Evolutionary conservation across 257 asterid genomes (phyloP).

Genomic region (Craterostigma plantagineum): DNA sequence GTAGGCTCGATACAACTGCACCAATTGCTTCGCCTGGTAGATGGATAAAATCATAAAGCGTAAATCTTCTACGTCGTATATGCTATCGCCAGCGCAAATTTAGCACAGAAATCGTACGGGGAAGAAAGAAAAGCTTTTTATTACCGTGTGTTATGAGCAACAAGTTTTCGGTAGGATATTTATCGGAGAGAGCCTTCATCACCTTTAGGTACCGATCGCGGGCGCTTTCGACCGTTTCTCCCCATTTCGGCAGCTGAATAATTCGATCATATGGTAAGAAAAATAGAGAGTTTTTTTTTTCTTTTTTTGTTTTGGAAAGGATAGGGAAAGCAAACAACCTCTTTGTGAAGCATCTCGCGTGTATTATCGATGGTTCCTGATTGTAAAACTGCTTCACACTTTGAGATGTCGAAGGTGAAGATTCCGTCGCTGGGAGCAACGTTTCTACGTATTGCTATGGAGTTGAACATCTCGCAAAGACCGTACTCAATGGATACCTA

Average conservation of each 20-base stretch:
- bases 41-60: too few species aligned
- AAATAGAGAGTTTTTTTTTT: conserved; percentile 6
- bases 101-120: too few species aligned
- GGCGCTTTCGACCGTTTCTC: conserved; percentile 35
- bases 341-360: conserved; percentile 26
- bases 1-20: conserved; percentile 22
- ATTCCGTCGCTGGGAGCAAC: conserved; percentile 64
- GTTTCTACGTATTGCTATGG: conserved; percentile 35
- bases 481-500: conserved; percentile 79
- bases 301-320: conserved; percentile 7
- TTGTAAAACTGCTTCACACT: conserved; percentile 56
- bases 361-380: conserved; percentile 41
- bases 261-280: too few species aligned
- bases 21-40: conserved; percentile 88
- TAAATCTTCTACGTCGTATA: too few species aligned
- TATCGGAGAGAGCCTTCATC: conserved; percentile 57
- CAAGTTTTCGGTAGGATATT: conserved; percentile 69
- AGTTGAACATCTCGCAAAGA: conserved; percentile 68
- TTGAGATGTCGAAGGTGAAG: conserved; percentile 38
- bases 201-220: conserved; percentile 42
- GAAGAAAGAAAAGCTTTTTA: too few species aligned
- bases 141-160: conserved; percentile 82
- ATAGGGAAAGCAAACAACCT: conserved; percentile 44
- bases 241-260: conserved; percentile 69
- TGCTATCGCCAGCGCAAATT: too few species aligned